Conservation (phyloP, 2,329 filamentous ascomycete species). For the Colletotrichum sp. region DNA sequence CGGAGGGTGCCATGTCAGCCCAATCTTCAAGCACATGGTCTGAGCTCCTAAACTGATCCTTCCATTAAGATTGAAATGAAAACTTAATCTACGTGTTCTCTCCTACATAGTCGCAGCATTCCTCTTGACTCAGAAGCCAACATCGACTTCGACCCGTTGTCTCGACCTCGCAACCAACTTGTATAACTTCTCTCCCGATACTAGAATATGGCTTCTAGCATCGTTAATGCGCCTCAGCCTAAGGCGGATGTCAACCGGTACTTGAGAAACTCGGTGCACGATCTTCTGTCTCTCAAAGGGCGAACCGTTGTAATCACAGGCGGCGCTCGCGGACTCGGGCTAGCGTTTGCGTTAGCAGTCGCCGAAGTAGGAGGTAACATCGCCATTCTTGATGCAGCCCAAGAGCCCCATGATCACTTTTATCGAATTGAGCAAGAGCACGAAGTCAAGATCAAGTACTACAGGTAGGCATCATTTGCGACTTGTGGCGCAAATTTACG, state of each 20-base stretch:
- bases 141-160: neutral
- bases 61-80: neutral
- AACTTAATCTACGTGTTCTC: neutral
- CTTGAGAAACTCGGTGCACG: neutral
- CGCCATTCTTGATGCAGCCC: conserved; percentile 19
- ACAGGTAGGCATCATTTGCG: neutral
- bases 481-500: no score
- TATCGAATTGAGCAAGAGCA: conserved; percentile 17
- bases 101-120: neutral
- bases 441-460: conserved; percentile 17
- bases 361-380: neutral
- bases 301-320: neutral
- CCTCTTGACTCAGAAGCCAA: neutral
- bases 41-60: neutral
- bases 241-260: neutral
- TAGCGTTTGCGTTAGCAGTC: neutral
- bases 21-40: neutral
- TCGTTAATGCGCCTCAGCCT: neutral
- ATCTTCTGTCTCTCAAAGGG: neutral
- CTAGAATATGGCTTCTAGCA: neutral
- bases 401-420: conserved; percentile 22
- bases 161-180: neutral
- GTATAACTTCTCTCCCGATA: neutral
- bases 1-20: neutral
- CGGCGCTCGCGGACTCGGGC: neutral